Evolutionary conservation across 78 protist genomes (phyloP).

Genomic region (Cavenderia fasciculata): DNA sequence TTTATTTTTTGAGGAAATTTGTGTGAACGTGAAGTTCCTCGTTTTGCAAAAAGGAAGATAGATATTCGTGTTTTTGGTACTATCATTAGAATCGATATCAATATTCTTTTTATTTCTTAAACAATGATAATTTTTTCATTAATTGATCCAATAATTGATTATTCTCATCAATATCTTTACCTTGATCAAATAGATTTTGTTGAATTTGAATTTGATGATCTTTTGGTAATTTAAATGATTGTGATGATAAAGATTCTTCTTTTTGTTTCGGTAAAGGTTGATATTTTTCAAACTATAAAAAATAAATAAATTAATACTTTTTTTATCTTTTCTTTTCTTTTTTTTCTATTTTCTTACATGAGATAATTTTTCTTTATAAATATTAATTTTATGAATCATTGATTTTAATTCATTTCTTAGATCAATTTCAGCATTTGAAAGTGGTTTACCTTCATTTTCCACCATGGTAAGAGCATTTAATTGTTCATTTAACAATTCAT

Average conservation of each 20-base stretch:
- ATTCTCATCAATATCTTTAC: background rate
- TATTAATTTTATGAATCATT: background rate
- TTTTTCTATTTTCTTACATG: background rate
- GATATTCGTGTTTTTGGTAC: too few species aligned
- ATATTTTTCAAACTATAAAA: conserved; percentile 13
- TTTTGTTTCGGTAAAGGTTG: conserved; percentile 2
- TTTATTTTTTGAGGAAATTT: too few species aligned
- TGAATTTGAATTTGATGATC: conserved; percentile 10
- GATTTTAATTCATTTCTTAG: background rate
- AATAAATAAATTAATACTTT: background rate
- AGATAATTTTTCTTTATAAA: background rate
- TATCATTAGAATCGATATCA: too few species aligned
- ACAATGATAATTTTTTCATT: background rate
- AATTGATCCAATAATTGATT: background rate
- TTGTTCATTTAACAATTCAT: background rate
- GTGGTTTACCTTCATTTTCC: conserved; percentile 4
- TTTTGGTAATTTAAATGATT: conserved; percentile 1
- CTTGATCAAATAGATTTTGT: background rate
- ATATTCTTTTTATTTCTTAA: too few species aligned
- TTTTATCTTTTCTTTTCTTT: background rate
- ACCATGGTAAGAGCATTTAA: background rate
- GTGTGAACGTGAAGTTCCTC: too few species aligned
- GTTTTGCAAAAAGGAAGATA: too few species aligned
- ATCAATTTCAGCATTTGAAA: conserved; percentile 13
- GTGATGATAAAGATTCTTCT: background rate